Conservation (phyloP, 2,329 filamentous ascomycete species). For the Alternaria triticimaculans region DNA sequence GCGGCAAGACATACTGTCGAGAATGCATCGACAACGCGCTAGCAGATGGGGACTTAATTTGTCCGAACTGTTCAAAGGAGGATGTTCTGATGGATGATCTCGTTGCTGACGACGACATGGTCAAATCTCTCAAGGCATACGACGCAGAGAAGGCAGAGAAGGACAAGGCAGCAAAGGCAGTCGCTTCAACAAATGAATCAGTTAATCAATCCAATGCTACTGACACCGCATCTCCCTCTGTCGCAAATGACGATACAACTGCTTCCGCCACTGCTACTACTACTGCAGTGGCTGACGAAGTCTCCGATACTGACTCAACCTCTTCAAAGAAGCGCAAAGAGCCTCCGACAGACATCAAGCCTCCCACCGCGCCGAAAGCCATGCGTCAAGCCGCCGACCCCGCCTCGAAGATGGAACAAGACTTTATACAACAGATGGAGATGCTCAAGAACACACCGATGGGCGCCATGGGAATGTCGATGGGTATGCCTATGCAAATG, state of each 20-base stretch:
- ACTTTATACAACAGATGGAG: slow-evolving; percentile 56
- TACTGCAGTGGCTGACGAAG: slow-evolving; percentile 43
- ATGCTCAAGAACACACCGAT: slow-evolving; percentile 52
- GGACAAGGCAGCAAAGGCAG: slow-evolving; percentile 48
- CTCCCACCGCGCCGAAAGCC: slow-evolving; percentile 54
- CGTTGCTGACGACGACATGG: slow-evolving; percentile 72
- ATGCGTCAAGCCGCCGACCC: slow-evolving; percentile 64
- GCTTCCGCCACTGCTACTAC: slow-evolving; percentile 35
- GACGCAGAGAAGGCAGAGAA: slow-evolving; percentile 58
- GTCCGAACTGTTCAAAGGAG: slow-evolving; percentile 88
- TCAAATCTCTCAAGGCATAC: slow-evolving; percentile 79
- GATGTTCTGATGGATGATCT: slow-evolving; percentile 94
- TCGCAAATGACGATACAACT: slow-evolving; percentile 33
- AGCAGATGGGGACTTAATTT: slow-evolving; percentile 97
- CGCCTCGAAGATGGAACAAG: slow-evolving; percentile 43
- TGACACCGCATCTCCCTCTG: slow-evolving; percentile 23
- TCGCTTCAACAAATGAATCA: slow-evolving; percentile 29
- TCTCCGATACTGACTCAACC: slow-evolving; percentile 43
- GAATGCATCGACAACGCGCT: slow-evolving; percentile 99
- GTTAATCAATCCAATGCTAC: no score
- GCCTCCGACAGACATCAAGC: slow-evolving; percentile 72
- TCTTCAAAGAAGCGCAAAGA: slow-evolving; percentile 75
- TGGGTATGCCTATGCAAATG: slow-evolving; percentile 18
- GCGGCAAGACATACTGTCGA: slow-evolving; percentile 97
- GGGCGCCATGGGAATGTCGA: slow-evolving; percentile 28